phyloP scores from a whole-genome alignment of 106 monocot genomes.

The Posidonia australis region DNA sequence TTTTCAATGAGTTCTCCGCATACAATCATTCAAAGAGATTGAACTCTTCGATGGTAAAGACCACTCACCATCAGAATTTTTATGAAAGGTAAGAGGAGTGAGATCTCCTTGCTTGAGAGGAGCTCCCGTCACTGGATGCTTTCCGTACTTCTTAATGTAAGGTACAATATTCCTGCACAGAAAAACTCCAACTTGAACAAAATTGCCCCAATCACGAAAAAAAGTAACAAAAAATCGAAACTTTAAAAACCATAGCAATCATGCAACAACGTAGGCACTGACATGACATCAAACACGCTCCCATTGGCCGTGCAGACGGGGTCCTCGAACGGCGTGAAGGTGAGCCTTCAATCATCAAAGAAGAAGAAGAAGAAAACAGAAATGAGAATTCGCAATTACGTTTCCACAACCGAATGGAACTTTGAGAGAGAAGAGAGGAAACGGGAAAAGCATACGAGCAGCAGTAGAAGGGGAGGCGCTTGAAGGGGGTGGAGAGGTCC shows the following conservation, averaged over 20 bases:
- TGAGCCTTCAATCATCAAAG: constrained; percentile 44
- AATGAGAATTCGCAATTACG: background rate
- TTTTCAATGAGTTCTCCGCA: background rate
- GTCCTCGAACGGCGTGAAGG: constrained; percentile 80
- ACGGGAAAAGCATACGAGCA: constrained; percentile 53
- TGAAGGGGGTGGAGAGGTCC: constrained; percentile 58
- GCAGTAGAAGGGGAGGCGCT: constrained; percentile 98
- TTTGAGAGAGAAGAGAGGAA: background rate
- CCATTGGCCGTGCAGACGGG: constrained; percentile 90
- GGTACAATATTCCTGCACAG: constrained; percentile 54
- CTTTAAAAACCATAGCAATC: background rate
- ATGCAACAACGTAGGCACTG: constrained; percentile 7
- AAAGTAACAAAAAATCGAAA: background rate
- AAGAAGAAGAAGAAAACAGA: constrained; percentile 1
- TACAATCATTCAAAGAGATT: background rate
- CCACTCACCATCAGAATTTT: constrained; percentile 52
- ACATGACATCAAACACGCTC: constrained; percentile 88
- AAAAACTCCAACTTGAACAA: background rate
- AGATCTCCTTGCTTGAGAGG: constrained; percentile 45
- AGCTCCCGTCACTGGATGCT: constrained; percentile 58
- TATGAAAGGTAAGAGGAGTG: constrained; percentile 58
- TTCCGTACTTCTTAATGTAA: constrained; percentile 58
- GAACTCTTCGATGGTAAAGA: background rate
- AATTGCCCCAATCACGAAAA: background rate
- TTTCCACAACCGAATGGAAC: no score